Percentiles rank a stretch among this genome's conserved stretches.
These are phyloP conservation scores for Cytospora leucostoma DNA, from an alignment of 2,329 filamentous ascomycete genomes.

Conservation along the genomic window DNA sequence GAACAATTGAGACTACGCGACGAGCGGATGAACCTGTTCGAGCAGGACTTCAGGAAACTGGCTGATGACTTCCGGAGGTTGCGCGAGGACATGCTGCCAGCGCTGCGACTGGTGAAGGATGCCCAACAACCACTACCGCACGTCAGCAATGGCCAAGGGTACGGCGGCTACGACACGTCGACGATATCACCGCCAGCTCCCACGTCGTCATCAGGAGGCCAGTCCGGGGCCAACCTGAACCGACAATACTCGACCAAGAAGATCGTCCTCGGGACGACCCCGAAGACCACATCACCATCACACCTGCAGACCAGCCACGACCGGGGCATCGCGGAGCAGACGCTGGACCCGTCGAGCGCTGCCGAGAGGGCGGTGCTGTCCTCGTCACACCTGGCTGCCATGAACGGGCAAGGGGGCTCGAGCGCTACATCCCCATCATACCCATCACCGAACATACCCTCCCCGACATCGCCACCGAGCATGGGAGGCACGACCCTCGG, in stretches of 20 bases:
- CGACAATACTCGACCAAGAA: slow-evolving; percentile 77
- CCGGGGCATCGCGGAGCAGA: slow-evolving; percentile 62
- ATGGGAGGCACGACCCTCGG: slow-evolving; percentile 55
- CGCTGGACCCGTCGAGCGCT: slow-evolving; percentile 68
- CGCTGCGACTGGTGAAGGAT: slow-evolving; percentile 89
- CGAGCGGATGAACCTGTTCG: slow-evolving; percentile 81
- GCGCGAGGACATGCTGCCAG: slow-evolving; percentile 87
- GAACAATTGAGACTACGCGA: slow-evolving; percentile 88
- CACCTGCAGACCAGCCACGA: slow-evolving; percentile 71
- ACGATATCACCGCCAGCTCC: slow-evolving; percentile 59
- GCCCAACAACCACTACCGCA: slow-evolving; percentile 82
- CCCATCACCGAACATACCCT: slow-evolving; percentile 67
- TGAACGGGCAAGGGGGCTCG: slow-evolving; percentile 62
- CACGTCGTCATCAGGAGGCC: slow-evolving; percentile 54
- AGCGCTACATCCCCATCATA: slow-evolving; percentile 57
- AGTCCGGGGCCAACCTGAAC: slow-evolving; percentile 59
- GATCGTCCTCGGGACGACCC: slow-evolving; percentile 67
- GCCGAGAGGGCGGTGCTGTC: slow-evolving; percentile 66
- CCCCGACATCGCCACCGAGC: slow-evolving; percentile 67
- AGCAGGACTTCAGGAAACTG: slow-evolving; percentile 79
- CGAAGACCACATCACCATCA: slow-evolving; percentile 77
- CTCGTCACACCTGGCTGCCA: slow-evolving; percentile 69
- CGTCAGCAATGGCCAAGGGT: slow-evolving; percentile 45
- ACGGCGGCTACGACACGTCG: slow-evolving; percentile 50
- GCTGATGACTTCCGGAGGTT: slow-evolving; percentile 86